Percentiles rank a stretch among this genome's conserved stretches.
phyloP scores from a whole-genome alignment of 192 early-diverging fungal species.

The Backusella morwellensis region DNA sequence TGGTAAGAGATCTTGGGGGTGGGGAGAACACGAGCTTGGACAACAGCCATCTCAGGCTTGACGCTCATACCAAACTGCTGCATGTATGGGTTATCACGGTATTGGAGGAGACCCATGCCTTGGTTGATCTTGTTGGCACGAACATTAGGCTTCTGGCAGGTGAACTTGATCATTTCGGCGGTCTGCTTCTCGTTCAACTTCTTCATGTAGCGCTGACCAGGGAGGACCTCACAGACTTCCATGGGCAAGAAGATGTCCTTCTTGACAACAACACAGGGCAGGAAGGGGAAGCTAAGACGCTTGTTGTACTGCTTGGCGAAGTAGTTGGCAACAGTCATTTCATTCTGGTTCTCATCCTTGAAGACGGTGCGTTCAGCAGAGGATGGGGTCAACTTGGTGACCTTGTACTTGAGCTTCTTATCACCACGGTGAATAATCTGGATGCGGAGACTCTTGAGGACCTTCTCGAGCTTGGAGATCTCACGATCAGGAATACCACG shows the following conservation, averaged over 20 bases:
- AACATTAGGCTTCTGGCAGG: conserved; percentile 80
- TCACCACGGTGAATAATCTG: conserved; percentile 58
- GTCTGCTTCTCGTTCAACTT: conserved; percentile 87
- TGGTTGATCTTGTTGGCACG: conserved; percentile 82
- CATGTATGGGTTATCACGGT: conserved; percentile 69
- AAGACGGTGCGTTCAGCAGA: conserved; percentile 75
- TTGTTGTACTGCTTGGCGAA: conserved; percentile 75
- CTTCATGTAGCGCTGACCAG: conserved; percentile 80
- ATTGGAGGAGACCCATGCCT: conserved; percentile 64
- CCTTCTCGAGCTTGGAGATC: conserved; percentile 45
- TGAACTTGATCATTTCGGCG: conserved; percentile 94
- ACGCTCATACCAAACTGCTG: conserved; percentile 72
- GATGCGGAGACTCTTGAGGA: conserved; percentile 52
- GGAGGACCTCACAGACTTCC: conserved; percentile 84
- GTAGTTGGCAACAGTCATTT: conserved; percentile 73
- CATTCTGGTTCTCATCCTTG: conserved; percentile 47
- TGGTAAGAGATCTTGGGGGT: conserved; percentile 76
- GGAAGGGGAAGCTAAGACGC: conserved; percentile 67
- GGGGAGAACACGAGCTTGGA: conserved; percentile 77
- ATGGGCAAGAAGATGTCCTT: conserved; percentile 79
- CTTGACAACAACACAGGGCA: conserved; percentile 80
- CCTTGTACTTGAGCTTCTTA: conserved; percentile 73
- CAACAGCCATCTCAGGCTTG: conserved; percentile 57
- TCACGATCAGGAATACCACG: conserved; percentile 45
- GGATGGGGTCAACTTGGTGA: conserved; percentile 63